Conservation (phyloP, 2,329 filamentous ascomycete genomes). For the Geosmithia flava region DNA sequence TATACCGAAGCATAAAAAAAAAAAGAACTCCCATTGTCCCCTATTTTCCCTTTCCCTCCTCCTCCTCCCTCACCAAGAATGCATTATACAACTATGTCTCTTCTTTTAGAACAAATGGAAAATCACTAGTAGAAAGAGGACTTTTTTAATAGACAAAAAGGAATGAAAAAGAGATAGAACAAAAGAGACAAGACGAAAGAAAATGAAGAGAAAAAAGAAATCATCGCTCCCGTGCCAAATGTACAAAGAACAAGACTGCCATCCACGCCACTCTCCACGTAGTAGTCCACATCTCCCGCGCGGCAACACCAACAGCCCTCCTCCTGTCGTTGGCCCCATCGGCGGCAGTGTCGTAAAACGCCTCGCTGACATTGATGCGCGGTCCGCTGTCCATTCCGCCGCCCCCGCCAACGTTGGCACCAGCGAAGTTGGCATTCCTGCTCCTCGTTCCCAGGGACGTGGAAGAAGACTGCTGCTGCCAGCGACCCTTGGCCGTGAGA, state of each 20-base stretch:
- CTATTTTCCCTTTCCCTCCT: too few species aligned
- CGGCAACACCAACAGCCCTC: conserved; percentile 30
- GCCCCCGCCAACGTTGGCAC: conserved; percentile 13
- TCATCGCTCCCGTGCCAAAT: conserved; percentile 51
- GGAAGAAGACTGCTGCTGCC: conserved; percentile 3
- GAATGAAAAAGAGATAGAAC: too few species aligned
- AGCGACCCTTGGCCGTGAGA: conserved; percentile 15
- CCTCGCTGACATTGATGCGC: conserved; percentile 39
- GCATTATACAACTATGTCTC: too few species aligned
- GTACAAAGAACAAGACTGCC: conserved; percentile 51
- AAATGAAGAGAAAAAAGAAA: too few species aligned
- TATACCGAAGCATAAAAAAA: too few species aligned
- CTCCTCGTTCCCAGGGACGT: background rate
- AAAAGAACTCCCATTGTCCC: too few species aligned
- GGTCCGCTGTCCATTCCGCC: conserved; percentile 30
- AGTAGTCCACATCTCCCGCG: conserved; percentile 48
- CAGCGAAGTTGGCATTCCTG: conserved; percentile 1
- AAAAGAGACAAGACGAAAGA: too few species aligned
- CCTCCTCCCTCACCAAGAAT: too few species aligned
- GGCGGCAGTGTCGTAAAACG: conserved; percentile 28
- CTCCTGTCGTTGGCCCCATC: conserved; percentile 12
- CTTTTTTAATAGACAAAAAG: too few species aligned
- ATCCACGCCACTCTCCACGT: conserved; percentile 52
- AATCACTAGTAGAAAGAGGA: too few species aligned
- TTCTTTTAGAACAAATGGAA: too few species aligned